These are phyloP conservation scores for Boletus subcaerulescens DNA, from an alignment of 768 basidiomycete species.

Conservation along the genomic window DNA sequence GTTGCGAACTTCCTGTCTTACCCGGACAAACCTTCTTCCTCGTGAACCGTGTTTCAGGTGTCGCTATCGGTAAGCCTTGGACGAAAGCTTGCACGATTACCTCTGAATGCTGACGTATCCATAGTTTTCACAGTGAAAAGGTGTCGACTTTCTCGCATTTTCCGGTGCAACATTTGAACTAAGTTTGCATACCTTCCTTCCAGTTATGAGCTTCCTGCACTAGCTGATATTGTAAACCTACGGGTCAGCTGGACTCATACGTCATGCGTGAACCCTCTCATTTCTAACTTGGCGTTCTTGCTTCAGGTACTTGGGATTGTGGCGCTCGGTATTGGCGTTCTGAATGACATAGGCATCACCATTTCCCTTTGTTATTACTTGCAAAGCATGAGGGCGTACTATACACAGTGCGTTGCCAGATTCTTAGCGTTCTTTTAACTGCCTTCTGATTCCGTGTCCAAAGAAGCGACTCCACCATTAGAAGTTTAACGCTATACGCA, in stretches of 20 bases:
- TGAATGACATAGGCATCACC: conserved; percentile 53
- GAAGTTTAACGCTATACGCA: conserved; percentile 54
- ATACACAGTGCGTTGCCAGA: conserved; percentile 35
- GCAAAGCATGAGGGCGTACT: conserved; percentile 50
- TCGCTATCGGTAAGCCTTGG: conserved; percentile 38
- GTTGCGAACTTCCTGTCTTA: background rate
- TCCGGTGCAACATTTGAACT: background rate
- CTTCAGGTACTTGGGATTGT: conserved; percentile 44
- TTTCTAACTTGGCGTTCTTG: background rate
- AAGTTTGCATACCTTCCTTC: background rate
- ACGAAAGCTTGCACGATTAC: background rate
- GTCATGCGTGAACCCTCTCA: background rate
- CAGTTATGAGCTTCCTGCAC: conserved; percentile 41
- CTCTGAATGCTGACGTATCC: background rate
- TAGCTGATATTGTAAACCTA: conserved; percentile 43
- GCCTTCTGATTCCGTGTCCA: background rate
- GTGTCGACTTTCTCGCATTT: conserved; percentile 28
- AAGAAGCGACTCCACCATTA: conserved; percentile 58
- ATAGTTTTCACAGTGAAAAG: conserved; percentile 45
- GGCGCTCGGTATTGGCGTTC: conserved; percentile 47
- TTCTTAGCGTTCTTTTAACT: background rate
- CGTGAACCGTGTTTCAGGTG: conserved; percentile 18
- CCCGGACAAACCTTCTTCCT: background rate
- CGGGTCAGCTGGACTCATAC: conserved; percentile 35
- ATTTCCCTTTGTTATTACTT: conserved; percentile 52